These are phyloP conservation scores for Quambalaria eucalypti DNA, from an alignment of 1,284 basidiomycete genomes.

Conservation along the genomic window DNA sequence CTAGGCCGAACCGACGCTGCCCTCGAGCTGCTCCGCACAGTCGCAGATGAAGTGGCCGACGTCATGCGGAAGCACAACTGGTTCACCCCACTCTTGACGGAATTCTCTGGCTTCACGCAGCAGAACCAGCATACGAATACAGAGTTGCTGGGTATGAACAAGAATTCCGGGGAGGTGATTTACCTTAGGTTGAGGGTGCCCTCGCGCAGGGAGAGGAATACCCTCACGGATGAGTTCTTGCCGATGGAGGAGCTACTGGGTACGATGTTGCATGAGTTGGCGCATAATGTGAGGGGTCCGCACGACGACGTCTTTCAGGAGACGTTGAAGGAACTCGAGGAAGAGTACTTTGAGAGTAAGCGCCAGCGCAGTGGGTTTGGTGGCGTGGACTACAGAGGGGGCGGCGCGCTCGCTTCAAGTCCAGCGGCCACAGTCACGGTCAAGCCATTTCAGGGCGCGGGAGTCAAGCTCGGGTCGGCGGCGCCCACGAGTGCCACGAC, in stretches of 20 bases:
- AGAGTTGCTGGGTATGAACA: constrained; percentile 23
- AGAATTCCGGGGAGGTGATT: constrained; percentile 24
- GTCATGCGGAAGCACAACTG: constrained; percentile 21
- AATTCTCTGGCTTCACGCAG: not conserved
- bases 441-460: not conserved
- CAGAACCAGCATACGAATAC: too few relatives aligned
- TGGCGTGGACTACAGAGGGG: constrained; percentile 17
- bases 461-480: not conserved
- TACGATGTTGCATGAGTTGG: constrained; percentile 32
- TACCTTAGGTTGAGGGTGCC: constrained; percentile 17
- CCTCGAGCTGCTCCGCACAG: constrained; percentile 14
- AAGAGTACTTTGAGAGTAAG: constrained; percentile 12
- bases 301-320: constrained; percentile 22
- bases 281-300: constrained; percentile 26
- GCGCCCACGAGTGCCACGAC: not conserved
- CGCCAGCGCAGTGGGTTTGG: constrained; percentile 4
- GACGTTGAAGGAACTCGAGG: constrained; percentile 14
- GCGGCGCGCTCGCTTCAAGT: constrained; percentile 6
- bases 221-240: constrained; percentile 14
- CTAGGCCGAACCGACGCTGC: too few relatives aligned
- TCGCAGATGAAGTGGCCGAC: constrained; percentile 15
- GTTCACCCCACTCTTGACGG: not conserved
- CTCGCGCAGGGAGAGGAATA: constrained; percentile 4
- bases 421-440: too few relatives aligned
- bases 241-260: not conserved